A percentile compares a stretch with the other conserved stretches of the same genome.
Conservation (phyloP, 257 asterid species). For the Verbena officinalis region DNA sequence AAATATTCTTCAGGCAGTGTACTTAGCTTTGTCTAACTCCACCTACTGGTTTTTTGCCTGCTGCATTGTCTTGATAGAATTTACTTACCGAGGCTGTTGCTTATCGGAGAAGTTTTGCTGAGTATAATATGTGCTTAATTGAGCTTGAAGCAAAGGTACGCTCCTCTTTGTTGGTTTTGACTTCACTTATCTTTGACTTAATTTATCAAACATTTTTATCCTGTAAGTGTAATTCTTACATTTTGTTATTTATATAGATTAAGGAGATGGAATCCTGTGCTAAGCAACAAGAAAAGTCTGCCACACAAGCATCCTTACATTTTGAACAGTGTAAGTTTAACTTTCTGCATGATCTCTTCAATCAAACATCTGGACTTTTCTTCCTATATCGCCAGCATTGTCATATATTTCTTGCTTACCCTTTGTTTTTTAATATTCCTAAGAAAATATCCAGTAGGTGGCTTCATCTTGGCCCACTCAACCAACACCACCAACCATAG, state of each 20-base stretch:
- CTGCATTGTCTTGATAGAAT: slow-evolving; percentile 48
- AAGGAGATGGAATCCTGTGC: slow-evolving; percentile 78
- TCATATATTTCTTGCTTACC: slow-evolving; percentile 9
- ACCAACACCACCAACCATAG: background rate
- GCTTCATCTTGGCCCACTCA: slow-evolving; percentile 10
- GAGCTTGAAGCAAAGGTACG: slow-evolving; percentile 81
- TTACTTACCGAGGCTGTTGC: slow-evolving; percentile 76
- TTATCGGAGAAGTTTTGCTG: slow-evolving; percentile 68
- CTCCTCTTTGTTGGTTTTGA: slow-evolving; percentile 19
- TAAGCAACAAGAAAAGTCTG: slow-evolving; percentile 72
- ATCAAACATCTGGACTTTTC: slow-evolving; percentile 1
- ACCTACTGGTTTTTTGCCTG: slow-evolving; percentile 25
- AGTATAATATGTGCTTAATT: slow-evolving; percentile 53
- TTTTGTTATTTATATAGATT: slow-evolving; percentile 46
- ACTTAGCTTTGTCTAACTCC: slow-evolving; percentile 27
- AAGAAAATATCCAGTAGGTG: background rate
- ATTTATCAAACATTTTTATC: slow-evolving; percentile 11
- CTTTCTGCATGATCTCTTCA: slow-evolving; percentile 7
- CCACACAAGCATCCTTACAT: slow-evolving; percentile 58
- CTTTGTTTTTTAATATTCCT: background rate
- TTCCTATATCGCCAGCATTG: slow-evolving; percentile 3
- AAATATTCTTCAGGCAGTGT: slow-evolving; percentile 26
- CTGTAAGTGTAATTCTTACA: slow-evolving; percentile 20
- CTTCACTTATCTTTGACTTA: background rate
- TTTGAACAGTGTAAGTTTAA: slow-evolving; percentile 61